Evolutionary conservation across 805 yeast species (phyloP).

Genomic region (Lachancea sp.): DNA sequence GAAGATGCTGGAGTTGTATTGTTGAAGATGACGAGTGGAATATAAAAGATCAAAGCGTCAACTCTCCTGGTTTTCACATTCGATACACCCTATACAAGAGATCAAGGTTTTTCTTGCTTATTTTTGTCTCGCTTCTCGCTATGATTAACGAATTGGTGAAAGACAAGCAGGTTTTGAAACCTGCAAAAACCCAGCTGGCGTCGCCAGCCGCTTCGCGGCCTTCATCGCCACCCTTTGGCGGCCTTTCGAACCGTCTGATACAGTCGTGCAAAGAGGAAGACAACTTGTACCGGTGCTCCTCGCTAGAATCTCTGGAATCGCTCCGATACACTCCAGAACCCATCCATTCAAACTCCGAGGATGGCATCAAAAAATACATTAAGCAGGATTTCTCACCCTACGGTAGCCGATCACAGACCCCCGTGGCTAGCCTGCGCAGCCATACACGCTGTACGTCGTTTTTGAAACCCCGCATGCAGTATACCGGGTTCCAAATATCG

Average conservation of each 20-base stretch:
- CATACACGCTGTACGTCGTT: constrained; percentile 9
- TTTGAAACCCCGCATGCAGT: constrained; percentile 26
- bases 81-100: not conserved
- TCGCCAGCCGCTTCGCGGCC: too few species aligned
- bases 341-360: not conserved
- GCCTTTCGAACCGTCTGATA: constrained; percentile 4
- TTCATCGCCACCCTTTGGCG: constrained; percentile 6
- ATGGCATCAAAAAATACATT: constrained; percentile 6
- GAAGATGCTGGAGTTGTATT: too few species aligned
- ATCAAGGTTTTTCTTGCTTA: not conserved
- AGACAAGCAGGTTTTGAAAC: not conserved
- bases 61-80: too few species aligned
- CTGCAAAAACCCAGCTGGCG: constrained; percentile 5
- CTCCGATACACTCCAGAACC: constrained; percentile 8
- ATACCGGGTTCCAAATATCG: constrained; percentile 33
- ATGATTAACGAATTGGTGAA: constrained; percentile 9
- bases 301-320: constrained; percentile 24
- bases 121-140: not conserved
- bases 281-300: constrained; percentile 18
- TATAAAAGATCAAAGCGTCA: too few species aligned
- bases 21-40: too few species aligned
- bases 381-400: constrained; percentile 6
- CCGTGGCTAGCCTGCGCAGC: not conserved
- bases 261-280: constrained; percentile 8
- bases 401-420: constrained; percentile 1